A percentile compares a stretch with the other conserved stretches of the same genome.
phyloP scores from a whole-genome alignment of 208 protist genomes.

The Herpetomonas tarakana region DNA sequence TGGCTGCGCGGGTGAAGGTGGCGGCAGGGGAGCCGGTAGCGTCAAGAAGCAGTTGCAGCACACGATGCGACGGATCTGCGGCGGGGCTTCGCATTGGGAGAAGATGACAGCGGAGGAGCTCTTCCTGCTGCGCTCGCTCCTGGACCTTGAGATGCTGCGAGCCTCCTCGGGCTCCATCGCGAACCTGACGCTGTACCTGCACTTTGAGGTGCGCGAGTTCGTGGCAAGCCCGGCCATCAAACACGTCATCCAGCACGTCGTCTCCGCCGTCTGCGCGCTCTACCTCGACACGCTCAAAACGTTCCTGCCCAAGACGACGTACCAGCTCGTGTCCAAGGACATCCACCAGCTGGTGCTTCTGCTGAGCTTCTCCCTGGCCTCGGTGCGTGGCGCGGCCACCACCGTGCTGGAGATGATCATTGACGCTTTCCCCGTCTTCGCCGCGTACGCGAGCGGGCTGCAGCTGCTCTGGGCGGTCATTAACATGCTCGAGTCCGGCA shows the following conservation, averaged over 20 bases:
- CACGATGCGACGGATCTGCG: background rate
- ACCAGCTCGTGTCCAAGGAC: constrained; percentile 45
- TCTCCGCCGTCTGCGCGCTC: constrained; percentile 37
- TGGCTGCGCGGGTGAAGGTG: constrained; percentile 7
- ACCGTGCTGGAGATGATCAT: constrained; percentile 52
- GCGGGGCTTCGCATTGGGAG: constrained; percentile 17
- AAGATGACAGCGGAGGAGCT: constrained; percentile 57
- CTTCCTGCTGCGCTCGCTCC: constrained; percentile 58
- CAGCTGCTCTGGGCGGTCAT: constrained; percentile 76
- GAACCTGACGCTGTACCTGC: constrained; percentile 68
- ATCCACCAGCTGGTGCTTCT: constrained; percentile 69
- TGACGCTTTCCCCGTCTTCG: constrained; percentile 48
- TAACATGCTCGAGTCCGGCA: constrained; percentile 55
- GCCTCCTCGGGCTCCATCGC: constrained; percentile 66
- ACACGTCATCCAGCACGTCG: constrained; percentile 30
- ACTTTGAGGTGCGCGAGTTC: constrained; percentile 82
- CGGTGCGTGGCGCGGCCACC: constrained; percentile 55
- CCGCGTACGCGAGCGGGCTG: constrained; percentile 45
- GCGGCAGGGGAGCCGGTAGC: constrained; percentile 13
- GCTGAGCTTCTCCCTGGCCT: constrained; percentile 61
- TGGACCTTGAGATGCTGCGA: constrained; percentile 72
- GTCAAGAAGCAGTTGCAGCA: background rate
- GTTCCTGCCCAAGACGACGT: constrained; percentile 41
- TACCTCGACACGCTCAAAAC: constrained; percentile 41
- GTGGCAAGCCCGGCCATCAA: constrained; percentile 61